These are phyloP conservation scores for Hypoxylon sp. DNA, from an alignment of 2,329 filamentous ascomycete genomes.

Conservation along the genomic window DNA sequence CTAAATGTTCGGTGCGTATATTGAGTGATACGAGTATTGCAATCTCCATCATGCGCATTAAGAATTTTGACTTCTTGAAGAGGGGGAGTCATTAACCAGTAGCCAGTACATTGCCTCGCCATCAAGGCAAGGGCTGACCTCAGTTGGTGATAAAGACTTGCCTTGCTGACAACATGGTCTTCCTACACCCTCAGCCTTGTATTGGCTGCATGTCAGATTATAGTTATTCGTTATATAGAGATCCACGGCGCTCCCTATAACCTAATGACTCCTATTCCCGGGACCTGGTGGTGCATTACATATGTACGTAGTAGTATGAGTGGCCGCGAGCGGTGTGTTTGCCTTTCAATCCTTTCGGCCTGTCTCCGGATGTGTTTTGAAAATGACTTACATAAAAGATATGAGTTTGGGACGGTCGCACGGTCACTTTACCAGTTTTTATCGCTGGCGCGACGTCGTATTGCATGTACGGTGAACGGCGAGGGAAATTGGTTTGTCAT, in stretches of 20 bases:
- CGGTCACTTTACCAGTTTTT: slow-evolving; percentile 21
- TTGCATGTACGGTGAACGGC: slow-evolving; percentile 18
- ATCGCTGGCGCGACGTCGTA: slow-evolving; percentile 5
- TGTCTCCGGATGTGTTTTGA: slow-evolving; percentile 34
- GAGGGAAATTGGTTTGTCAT: slow-evolving; percentile 25
- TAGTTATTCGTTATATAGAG: slow-evolving; percentile 29
- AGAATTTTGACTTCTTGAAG: slow-evolving; percentile 11
- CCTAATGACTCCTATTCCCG: slow-evolving; percentile 27
- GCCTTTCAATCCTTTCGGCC: slow-evolving; percentile 39
- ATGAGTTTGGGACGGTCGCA: slow-evolving; percentile 29
- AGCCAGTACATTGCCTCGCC: slow-evolving; percentile 2
- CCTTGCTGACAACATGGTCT: slow-evolving; percentile 31
- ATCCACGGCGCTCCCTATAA: slow-evolving; percentile 18
- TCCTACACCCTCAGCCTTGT: slow-evolving; percentile 37
- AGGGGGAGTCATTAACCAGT: background rate
- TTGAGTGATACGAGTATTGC: background rate
- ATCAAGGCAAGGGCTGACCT: slow-evolving; percentile 14
- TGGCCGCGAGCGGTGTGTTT: slow-evolving; percentile 31
- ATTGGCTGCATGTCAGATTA: slow-evolving; percentile 42
- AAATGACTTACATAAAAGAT: slow-evolving; percentile 35
- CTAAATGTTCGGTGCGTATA: background rate
- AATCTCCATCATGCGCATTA: slow-evolving; percentile 6
- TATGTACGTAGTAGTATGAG: too few relatives aligned
- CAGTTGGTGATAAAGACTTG: slow-evolving; percentile 7
- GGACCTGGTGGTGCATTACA: slow-evolving; percentile 20